Base-by-base conservation (phyloP, 2,329 filamentous ascomycete species). In the Amauroascus verrucosus region DNA sequence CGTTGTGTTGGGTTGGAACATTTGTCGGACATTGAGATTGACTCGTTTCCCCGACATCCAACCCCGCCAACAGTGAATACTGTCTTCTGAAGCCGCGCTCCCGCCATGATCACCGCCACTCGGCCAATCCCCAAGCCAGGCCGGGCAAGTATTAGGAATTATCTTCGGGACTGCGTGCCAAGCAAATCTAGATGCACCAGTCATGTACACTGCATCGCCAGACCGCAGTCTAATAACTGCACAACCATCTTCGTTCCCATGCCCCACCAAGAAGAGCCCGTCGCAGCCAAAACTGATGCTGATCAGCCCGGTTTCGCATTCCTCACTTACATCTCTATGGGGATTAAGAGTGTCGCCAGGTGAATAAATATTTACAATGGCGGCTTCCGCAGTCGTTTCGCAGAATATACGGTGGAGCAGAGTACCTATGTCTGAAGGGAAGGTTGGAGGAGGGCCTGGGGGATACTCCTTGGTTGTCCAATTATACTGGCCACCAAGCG, bases 141-240 rank as follows among this genome's bases (percentile, higher is more conserved):
- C 72, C 0, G 91, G 91, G 68, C 90, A 97, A 0, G 88, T 95
- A 0, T 73, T 80, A 45, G 81, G 78, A 33, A 96, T 64, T 11
- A 97, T 84, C 66, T 90, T 93, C 5, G 93, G 90, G 11, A 97
- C 89, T 11, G 87, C 90, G 71, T 97, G 93, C 91, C 91, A 97
- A 1, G 91, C 90, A 69, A 88, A 95, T 41, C 93, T 77, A 3
- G 87, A 85, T 54, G 82, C 76, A 18, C 85, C 79, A 48, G 81
- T 83, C 91, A 98, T 97, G 64, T 94, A 89, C 0, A 97, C 81
- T 0, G 83, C 88, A 71, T 96, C 91, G 0, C 93, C 91, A 0
- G 88, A 95, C 22, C 83, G 77, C 35, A 97, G 73, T 20, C 85
- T 77, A 33, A 95, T 63, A 24, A 68, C 57, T 30, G 73, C 69